Conservation (phyloP, 345 rosid genomes). For the Stellera chamaejasme region DNA sequence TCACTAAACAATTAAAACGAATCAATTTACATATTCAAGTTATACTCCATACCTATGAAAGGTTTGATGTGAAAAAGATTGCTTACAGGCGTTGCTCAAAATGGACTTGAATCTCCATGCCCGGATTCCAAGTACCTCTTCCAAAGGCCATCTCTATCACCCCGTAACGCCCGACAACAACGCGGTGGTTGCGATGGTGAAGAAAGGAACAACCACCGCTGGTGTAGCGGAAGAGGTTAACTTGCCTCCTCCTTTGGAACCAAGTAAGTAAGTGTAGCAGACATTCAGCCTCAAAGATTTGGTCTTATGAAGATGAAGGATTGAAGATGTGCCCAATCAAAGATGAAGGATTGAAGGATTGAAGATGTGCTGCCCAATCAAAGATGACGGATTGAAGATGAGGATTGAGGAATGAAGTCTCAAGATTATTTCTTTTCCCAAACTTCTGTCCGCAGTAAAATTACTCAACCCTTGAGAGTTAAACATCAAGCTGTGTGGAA, state of each 20-base stretch:
- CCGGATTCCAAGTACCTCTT: conserved; percentile 66
- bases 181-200: conserved; percentile 18
- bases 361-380: too few species aligned
- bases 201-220: conserved; percentile 32
- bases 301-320: too few species aligned
- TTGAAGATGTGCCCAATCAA: too few species aligned
- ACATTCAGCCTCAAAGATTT: conserved; percentile 63
- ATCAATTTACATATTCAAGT: neutral
- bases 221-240: conserved; percentile 38
- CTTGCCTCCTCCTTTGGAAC: conserved; percentile 35
- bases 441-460: too few species aligned
- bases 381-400: too few species aligned
- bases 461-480: too few species aligned
- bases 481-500: too few species aligned
- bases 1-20: neutral
- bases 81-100: conserved; percentile 88
- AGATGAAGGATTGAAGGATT: too few species aligned
- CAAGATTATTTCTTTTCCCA: too few species aligned
- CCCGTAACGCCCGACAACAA: too few species aligned
- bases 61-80: neutral
- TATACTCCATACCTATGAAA: too few species aligned
- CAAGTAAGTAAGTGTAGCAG: conserved; percentile 43
- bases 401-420: too few species aligned
- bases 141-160: conserved; percentile 41
- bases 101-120: conserved; percentile 77